Base-by-base conservation (phyloP, 176 grass and related monocot genomes). In the Carex littledalei region DNA sequence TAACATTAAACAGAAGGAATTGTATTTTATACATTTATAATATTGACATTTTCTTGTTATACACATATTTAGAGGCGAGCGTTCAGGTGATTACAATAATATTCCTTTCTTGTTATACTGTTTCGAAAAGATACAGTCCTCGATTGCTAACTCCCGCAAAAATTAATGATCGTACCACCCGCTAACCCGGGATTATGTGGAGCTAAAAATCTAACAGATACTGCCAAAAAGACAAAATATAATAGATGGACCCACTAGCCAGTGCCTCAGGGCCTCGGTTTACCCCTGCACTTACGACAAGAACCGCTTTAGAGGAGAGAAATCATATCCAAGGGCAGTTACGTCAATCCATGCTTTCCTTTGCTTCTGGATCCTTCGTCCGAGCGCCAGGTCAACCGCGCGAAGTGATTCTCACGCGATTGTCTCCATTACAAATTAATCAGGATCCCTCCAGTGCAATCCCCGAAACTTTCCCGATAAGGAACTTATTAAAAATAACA, bases 291-390 rank as follows among this genome's bases (percentile, higher is more conserved):
- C 43, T 49, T 8, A 49, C 58, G 79, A 82, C 79, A 64, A 81
- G 11, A 45, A 64, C 57, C 34, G 59, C 79, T 82, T 65, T 82
- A 22, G 66, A 65, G 61, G 18, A 43, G 2, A 49, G 18, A 43
- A 22, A n/a, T 11, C 58, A 45, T 15, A 7, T 64, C 32, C 34
- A 65, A 63, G 83, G 83, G 83, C 12, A 73, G 4, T 85, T 85
- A 45, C 67, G 83, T 64, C 39, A 77, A 54, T 71, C 63, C 37
- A 24, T 15, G 10, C 47, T 85, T 73, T 75, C 21, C 16, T 21
- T 85, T 21, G 17, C 83, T 85, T 85, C 83, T 43, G 37, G 83
- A 85, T 71, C 17, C 24, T 77, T 85, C 83, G 0, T 62, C 35
- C 41, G 6, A 76, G 17, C 26, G 17, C 53, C 50, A 15, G 68